phyloP scores from a whole-genome alignment of 495 filamentous ascomycete genomes.

The Talaromyces liani region DNA sequence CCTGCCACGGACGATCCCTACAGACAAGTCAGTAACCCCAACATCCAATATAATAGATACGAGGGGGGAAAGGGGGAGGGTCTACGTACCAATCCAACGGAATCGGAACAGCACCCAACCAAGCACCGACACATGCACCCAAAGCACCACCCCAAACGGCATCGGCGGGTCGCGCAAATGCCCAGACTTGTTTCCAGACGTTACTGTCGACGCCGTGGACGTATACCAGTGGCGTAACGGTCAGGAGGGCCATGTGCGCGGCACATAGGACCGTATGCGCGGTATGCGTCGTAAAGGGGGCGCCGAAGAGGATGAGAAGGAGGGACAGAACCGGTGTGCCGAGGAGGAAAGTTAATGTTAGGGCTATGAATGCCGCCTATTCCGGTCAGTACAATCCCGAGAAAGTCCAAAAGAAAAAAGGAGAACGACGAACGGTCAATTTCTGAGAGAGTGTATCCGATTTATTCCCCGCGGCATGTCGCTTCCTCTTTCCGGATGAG shows the following conservation, averaged over 20 bases:
- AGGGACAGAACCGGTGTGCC: conserved; percentile 54
- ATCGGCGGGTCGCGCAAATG: conserved; percentile 33
- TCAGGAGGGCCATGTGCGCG: conserved; percentile 71
- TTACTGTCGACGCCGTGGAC: conserved; percentile 67
- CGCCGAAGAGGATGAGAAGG: conserved; percentile 79
- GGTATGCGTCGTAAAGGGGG: conserved; percentile 78
- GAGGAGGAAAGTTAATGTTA: conserved; percentile 57
- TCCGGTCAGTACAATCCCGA: conserved; percentile 19
- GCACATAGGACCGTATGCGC: conserved; percentile 71
- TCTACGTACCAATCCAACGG: conserved; percentile 78
- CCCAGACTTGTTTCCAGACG: conserved; percentile 67
- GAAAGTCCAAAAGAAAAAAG: not conserved
- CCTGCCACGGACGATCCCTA: conserved; percentile 91
- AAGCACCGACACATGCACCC: conserved; percentile 45
- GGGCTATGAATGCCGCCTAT: conserved; percentile 55
- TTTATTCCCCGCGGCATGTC: conserved; percentile 11
- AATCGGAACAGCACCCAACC: conserved; percentile 77
- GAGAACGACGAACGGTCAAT: conserved; percentile 25
- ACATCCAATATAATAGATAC: not conserved
- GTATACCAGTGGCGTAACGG: conserved; percentile 70
- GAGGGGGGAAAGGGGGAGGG: conserved; percentile 8
- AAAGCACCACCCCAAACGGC: conserved; percentile 34
- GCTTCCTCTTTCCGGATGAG: conserved; percentile 21
- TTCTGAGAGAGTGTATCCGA: conserved; percentile 19
- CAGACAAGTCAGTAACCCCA: conserved; percentile 12